Evolutionary conservation across 2,329 filamentous ascomycete genomes (phyloP), one percentile per base, ranked within the genome.

Genomic region (Xylariales sp.): DNA sequence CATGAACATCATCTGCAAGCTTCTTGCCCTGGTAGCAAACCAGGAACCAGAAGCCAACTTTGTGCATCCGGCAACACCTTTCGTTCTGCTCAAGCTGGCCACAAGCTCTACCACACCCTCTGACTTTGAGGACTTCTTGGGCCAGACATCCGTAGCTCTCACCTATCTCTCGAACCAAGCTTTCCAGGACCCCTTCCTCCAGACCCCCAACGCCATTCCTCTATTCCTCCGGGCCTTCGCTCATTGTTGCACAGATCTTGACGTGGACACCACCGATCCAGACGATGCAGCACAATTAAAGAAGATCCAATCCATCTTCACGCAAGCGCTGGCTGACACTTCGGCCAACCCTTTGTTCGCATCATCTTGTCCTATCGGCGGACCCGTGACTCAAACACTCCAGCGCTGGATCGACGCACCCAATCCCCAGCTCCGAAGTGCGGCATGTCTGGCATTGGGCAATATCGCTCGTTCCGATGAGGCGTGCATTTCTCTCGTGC

Each of bases 391-490:
- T 2, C 57, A 61, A 20, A 65, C 60, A 0, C 59, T 79, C 1
- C 59, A 69, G 14, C 54, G 57, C n/a, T 80, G 76, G 75, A 57
- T 78, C 12, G 55, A 56, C 52, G 47, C 55, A 51, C 45, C 51
- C 40, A 58, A 73, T 45, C 46, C 60, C 0, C 62, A 66, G 33
- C 66, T 82, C 3, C 74, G 74, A 54, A 67, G 74, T 2, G 75
- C 76, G 4, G 78, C 76, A 1, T 83, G 78, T 47, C 69, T 84
- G 3, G 69, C 74, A 12, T 63, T 84, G 2, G 80, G 80, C 25
- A 84, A 84, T 52, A 59, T 84, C 27, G 73, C 75, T 5, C 74
- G 80, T 28, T 78, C 73, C 2, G 79, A 84, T 50, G 68, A 66
- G 31, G 59, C 68, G 3, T 78, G 75, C 44, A 59, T 61, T 8